Evolutionary conservation across 2,329 filamentous ascomycete genomes (phyloP), one percentile per base, ranked within the genome.

Genomic region (Chrysoporthe cubensis): DNA sequence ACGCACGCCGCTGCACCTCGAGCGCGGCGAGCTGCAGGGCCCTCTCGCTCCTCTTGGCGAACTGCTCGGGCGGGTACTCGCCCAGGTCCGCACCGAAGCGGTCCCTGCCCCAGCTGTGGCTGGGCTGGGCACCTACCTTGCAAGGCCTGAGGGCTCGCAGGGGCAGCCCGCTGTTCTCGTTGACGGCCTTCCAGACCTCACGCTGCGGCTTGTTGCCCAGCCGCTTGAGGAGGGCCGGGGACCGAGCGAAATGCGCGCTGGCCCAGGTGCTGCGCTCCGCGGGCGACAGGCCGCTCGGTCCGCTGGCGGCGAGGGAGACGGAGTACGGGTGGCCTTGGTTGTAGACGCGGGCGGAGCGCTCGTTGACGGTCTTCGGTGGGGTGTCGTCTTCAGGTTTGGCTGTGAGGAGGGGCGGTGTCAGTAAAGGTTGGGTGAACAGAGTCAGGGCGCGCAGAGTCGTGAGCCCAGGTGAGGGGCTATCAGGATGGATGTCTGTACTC

Each of bases 121-220:
- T 65, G 58, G 16, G 9, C 16, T 67, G 14, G 74, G 71, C 48
- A n/a, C 43, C 52, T 32, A 46, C 8, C 0, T 34, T 14, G 1
- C n/a, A 5, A 21, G 18, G 54, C 16, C 66, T 67, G 21, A 84
- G 77, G 37, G 78, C 77, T 48, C 85, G 83, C 62, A 84, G 76
- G 5, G 85, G 83, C 16, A 87, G 78, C 4, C 66, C 66, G 66
- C 77, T 81, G 60, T 84, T 80, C 71, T 88, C 86, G 74, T 81
- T 82, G 70, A 87, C 79, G 59, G 80, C 78, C 76, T 85, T 86
- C 86, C 86, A 89, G 74, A 85, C 83, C 72, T 88, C 86, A 73
- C 83, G 83, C 73, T 87, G 83, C 37, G 82, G 76, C 75, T 87
- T 87, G 75, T 80, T 78, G 1, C 75, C 74, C 43, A 76, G 73